These are phyloP conservation scores for Alternaria longipes DNA, from an alignment of 2,329 filamentous ascomycete genomes.

Conservation along the genomic window DNA sequence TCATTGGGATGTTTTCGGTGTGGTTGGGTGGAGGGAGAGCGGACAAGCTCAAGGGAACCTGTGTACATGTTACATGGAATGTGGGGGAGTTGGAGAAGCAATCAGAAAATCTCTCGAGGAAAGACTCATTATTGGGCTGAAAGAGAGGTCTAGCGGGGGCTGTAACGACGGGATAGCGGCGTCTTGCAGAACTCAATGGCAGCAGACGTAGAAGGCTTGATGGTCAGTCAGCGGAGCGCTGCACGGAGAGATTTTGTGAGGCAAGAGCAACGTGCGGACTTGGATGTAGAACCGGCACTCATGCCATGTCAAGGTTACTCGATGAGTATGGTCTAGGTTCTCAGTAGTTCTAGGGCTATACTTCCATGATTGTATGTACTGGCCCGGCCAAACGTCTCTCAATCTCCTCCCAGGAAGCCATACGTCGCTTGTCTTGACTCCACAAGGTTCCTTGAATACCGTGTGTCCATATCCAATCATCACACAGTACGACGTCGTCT, in stretches of 20 bases:
- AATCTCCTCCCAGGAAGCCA: conserved; percentile 33
- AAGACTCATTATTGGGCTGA: neutral
- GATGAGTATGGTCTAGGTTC: neutral
- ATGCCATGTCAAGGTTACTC: neutral
- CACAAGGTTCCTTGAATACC: conserved; percentile 36
- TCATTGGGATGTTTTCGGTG: conserved; percentile 1
- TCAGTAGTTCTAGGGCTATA: neutral
- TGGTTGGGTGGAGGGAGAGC: conserved; percentile 3
- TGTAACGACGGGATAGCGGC: neutral
- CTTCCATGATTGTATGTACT: conserved; percentile 16
- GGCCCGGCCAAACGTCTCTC: conserved; percentile 21
- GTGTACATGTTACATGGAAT: neutral
- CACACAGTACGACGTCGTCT: conserved; percentile 33
- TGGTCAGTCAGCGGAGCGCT: too few species aligned
- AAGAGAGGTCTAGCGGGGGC: neutral
- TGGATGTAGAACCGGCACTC: neutral
- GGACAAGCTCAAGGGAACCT: neutral
- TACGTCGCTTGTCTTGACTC: conserved; percentile 30
- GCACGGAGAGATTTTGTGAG: too few species aligned
- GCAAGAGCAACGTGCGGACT: too few species aligned
- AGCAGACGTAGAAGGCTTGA: neutral
- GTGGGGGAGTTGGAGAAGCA: neutral
- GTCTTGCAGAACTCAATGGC: too few species aligned
- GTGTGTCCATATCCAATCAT: conserved; percentile 38
- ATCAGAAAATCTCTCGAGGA: neutral